phyloP scores from a whole-genome alignment of 129 eudicot species.

The Escallonia herrerae region DNA sequence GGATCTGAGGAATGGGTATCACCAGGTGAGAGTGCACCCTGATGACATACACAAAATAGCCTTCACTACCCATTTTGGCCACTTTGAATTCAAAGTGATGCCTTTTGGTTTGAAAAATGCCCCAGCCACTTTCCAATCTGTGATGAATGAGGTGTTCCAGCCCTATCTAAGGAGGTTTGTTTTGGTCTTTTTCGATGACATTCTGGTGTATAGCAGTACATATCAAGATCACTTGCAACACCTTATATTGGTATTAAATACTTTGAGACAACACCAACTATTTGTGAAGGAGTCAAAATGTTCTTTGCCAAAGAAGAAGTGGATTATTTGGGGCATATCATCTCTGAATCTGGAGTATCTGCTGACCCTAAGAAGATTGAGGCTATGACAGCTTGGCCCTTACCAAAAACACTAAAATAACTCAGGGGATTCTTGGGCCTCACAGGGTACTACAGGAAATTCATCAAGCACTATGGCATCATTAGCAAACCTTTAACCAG shows the following conservation, averaged over 20 bases:
- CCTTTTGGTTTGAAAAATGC: no score
- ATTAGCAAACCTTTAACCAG: neutral
- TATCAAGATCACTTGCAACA: neutral
- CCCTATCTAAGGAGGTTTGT: neutral
- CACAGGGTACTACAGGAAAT: neutral
- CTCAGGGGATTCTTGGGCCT: neutral
- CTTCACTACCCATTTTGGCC: no score
- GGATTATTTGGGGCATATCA: neutral
- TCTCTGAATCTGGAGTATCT: neutral
- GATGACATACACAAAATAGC: no score
- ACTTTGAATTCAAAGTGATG: no score
- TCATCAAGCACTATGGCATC: neutral
- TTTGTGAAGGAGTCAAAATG: neutral
- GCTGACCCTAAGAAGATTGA: neutral
- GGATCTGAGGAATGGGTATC: no score
- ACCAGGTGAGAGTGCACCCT: no score
- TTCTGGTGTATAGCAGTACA: neutral
- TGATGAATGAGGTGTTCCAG: neutral
- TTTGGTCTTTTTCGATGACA: neutral
- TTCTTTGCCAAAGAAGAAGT: neutral
- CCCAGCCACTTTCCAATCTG: no score
- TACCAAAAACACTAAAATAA: neutral
- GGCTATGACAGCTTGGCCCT: neutral
- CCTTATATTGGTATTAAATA: neutral
- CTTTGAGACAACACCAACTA: neutral